Conservation (phyloP, 139 green algal species). For the Chlorella sp. region DNA sequence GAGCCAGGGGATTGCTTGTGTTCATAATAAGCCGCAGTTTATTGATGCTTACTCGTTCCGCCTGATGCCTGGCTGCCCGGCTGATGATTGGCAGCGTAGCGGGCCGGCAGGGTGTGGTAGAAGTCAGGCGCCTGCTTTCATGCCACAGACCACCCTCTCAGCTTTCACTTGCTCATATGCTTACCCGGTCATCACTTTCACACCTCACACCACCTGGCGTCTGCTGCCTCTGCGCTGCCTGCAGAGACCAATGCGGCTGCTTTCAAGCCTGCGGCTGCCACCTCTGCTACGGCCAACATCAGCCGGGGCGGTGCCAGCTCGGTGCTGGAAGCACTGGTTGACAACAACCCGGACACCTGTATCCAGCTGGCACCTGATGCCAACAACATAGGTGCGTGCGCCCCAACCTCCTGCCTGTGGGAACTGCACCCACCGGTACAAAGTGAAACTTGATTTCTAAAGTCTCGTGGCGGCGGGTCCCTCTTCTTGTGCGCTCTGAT, state of each 20-base stretch:
- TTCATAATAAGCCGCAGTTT: no score
- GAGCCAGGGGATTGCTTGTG: background rate
- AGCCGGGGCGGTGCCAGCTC: background rate
- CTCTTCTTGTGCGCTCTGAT: no score
- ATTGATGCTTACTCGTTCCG: no score
- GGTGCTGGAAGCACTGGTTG: background rate
- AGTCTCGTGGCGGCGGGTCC: no score
- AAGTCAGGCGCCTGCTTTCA: background rate
- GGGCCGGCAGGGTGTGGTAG: background rate
- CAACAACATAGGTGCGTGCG: background rate
- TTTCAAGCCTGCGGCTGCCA: constrained; percentile 33
- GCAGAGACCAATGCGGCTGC: constrained; percentile 36
- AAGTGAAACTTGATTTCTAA: no score
- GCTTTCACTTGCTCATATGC: background rate
- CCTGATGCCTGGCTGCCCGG: no score
- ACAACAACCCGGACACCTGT: constrained; percentile 27
- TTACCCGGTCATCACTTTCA: no score
- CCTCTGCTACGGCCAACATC: background rate
- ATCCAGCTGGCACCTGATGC: background rate
- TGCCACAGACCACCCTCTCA: background rate
- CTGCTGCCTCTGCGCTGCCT: background rate
- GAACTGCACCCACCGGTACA: no score
- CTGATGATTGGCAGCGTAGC: no score
- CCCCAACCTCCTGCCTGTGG: no score
- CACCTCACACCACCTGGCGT: background rate